Conservation (phyloP, 106 monocot genomes). For the Hemerocallis citrina region DNA sequence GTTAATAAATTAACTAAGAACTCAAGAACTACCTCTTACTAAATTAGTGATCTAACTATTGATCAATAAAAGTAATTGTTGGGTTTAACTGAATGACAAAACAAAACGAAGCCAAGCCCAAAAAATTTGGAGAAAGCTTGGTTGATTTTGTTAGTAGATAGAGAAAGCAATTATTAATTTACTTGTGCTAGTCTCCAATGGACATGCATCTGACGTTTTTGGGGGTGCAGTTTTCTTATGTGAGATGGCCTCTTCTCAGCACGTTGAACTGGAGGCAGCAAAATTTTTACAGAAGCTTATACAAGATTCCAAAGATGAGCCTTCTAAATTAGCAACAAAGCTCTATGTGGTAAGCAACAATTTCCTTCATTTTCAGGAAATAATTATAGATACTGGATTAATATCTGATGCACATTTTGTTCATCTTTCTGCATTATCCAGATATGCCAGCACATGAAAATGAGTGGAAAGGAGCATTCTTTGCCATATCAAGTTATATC, state of each 20-base stretch:
- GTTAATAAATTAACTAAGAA: too few relatives aligned
- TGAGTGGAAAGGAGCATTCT: constrained; percentile 76
- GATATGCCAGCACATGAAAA: constrained; percentile 81
- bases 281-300: constrained; percentile 95
- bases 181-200: too few relatives aligned
- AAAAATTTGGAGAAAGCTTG: too few relatives aligned
- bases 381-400: neutral
- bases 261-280: constrained; percentile 91
- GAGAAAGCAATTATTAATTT: too few relatives aligned
- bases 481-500: constrained; percentile 82
- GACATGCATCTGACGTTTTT: neutral
- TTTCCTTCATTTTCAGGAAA: neutral
- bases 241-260: constrained; percentile 71
- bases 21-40: too few relatives aligned
- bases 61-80: too few relatives aligned
- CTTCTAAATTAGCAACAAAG: constrained; percentile 87
- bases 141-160: too few relatives aligned
- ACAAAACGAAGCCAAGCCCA: too few relatives aligned
- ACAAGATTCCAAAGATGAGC: constrained; percentile 95
- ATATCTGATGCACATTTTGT: constrained; percentile 5
- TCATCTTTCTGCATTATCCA: constrained; percentile 13
- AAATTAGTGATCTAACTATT: too few relatives aligned
- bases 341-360: constrained; percentile 70
- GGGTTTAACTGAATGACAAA: too few relatives aligned
- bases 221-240: constrained; percentile 13